Evolutionary conservation across 2,329 filamentous ascomycete genomes (phyloP).

Genomic region (Ophiosphaerella korrae): DNA sequence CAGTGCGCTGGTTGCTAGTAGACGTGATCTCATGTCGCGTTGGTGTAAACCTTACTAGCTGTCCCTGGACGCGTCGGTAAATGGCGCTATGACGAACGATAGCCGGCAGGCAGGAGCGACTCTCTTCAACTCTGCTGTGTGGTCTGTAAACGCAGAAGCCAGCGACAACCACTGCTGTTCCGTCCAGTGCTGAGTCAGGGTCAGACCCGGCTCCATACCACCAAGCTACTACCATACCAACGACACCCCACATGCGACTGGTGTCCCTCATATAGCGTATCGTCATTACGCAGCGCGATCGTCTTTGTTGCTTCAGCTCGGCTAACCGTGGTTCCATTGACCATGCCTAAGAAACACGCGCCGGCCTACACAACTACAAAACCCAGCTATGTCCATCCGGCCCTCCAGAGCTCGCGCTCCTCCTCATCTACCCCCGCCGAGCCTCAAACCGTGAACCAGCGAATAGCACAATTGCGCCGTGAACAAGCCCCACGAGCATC

Average conservation of each 20-base stretch:
- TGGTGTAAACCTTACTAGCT: neutral
- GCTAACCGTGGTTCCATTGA: neutral
- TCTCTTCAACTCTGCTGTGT: neutral
- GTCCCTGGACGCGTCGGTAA: neutral
- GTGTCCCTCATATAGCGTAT: slow-evolving; percentile 5
- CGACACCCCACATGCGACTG: neutral
- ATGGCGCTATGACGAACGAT: slow-evolving; percentile 13
- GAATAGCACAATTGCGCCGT: slow-evolving; percentile 53
- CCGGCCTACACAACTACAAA: slow-evolving; percentile 49
- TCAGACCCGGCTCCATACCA: too few relatives aligned
- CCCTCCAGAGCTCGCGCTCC: slow-evolving; percentile 37
- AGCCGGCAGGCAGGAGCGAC: too few relatives aligned
- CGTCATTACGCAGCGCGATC: neutral
- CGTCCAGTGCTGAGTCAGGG: too few relatives aligned
- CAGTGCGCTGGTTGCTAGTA: neutral
- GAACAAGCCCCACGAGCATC: slow-evolving; percentile 48
- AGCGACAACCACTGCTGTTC: neutral
- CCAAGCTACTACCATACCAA: too few relatives aligned
- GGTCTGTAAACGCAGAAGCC: neutral
- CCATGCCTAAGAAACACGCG: slow-evolving; percentile 57
- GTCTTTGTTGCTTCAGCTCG: neutral
- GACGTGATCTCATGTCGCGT: neutral
- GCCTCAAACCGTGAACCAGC: slow-evolving; percentile 53
- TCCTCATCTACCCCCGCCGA: slow-evolving; percentile 26
- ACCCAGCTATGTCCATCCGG: slow-evolving; percentile 47